A percentile compares a stretch with the other conserved stretches of the same genome.
phyloP scores from a whole-genome alignment of 495 filamentous ascomycete genomes.

The Viridothelium virens region DNA sequence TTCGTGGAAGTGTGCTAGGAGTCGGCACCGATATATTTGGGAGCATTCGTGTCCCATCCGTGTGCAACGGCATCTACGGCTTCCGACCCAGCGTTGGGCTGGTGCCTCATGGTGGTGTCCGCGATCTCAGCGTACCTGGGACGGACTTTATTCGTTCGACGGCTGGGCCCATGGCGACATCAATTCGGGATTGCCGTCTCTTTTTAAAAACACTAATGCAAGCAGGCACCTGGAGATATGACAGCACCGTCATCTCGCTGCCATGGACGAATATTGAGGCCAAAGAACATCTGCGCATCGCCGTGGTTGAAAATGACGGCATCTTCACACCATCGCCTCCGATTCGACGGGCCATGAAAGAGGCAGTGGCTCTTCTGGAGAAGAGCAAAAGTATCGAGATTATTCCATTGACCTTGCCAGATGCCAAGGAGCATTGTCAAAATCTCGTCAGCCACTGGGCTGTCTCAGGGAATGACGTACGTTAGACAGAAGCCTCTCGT shows the following conservation, averaged over 20 bases:
- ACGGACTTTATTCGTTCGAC: constrained; percentile 36
- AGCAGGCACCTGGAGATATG: constrained; percentile 41
- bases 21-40: constrained; percentile 66
- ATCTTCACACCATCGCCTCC: constrained; percentile 54
- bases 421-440: constrained; percentile 11
- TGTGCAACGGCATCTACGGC: constrained; percentile 57
- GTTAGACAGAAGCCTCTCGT: constrained; percentile 15
- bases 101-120: constrained; percentile 46
- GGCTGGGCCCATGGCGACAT: constrained; percentile 35
- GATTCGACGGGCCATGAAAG: constrained; percentile 33
- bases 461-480: constrained; percentile 20
- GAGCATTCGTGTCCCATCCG: constrained; percentile 58
- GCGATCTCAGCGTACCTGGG: constrained; percentile 25
- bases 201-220: constrained; percentile 42
- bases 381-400: constrained; percentile 10
- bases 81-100: constrained; percentile 48
- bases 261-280: constrained; percentile 34
- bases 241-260: constrained; percentile 41
- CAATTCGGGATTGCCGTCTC: constrained; percentile 34
- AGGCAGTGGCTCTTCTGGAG: constrained; percentile 11
- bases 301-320: constrained; percentile 51
- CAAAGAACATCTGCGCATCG: constrained; percentile 34
- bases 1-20: constrained; percentile 35
- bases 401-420: constrained; percentile 8
- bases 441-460: constrained; percentile 14